Evolutionary conservation across 371 early-diverging fungal species (phyloP), one percentile per base, ranked within the genome.

Genomic region (Mucor saturninus): DNA sequence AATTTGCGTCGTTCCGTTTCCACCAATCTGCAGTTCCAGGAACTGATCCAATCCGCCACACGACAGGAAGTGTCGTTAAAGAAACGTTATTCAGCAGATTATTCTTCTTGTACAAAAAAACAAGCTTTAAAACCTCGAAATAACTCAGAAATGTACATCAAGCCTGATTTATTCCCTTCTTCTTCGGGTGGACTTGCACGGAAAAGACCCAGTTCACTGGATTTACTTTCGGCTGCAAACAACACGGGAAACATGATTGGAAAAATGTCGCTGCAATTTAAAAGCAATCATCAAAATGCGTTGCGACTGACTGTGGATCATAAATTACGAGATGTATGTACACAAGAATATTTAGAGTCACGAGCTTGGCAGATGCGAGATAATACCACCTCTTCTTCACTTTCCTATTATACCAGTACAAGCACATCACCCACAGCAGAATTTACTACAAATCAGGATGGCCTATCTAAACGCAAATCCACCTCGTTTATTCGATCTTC

Each of bases 251-350:
- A 64, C 35, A 67, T 79, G 68, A 74, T 79, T 58, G 73, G 77
- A 2, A 79, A 76, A 45, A 72, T 77, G 71, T 73, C 76, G 1
- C 46, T 68, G n/a, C 73, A 76, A 37, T 55, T 75, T 13, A 72
- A 73, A 54, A 79, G 60, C 35, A 79, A 68, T 37, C 78, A 81
- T 43, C 76, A 76, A 39, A 63, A 78, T 53, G 69, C 81, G 4
- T 39, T 78, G 31, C 72, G 75, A 11, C 53, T 76, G 29, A 73
- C 70, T 2, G 69, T 72, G 2, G 81, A 81, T 54, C 76, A 81
- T 56, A 77, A 74, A 51, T 40, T 81, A 4, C 73, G 71, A n/a
- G 81, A 78, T 64, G 81, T 78, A 0, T 81, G 78, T 35, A 76
- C 81, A 2, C 76, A 74, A 53, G 81, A 81, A 10, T 81, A 78